Percentiles rank a stretch among this genome's conserved stretches.
phyloP scores from a whole-genome alignment of 768 basidiomycete genomes.

The Coprinopsis strossmayeri region DNA sequence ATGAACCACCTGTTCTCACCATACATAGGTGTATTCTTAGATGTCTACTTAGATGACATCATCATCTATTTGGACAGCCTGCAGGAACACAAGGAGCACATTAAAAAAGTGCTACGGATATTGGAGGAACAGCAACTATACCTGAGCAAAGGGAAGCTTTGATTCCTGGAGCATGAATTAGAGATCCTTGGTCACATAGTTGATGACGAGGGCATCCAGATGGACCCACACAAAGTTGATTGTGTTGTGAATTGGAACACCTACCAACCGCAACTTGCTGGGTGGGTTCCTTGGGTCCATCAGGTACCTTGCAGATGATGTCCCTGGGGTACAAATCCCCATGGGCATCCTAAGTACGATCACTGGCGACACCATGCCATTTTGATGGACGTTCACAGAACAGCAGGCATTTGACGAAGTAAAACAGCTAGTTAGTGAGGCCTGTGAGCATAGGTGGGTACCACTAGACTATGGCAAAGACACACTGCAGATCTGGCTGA shows the following conservation, averaged over 20 bases:
- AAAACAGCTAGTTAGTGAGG: conserved; percentile 17
- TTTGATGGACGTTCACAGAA: conserved; percentile 22
- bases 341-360: conserved; percentile 26
- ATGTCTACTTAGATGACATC: conserved; percentile 20
- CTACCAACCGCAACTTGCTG: conserved; percentile 25
- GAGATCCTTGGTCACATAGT: conserved; percentile 21
- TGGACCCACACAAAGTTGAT: conserved; percentile 41
- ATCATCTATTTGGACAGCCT: conserved; percentile 26
- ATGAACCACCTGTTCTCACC: conserved; percentile 28
- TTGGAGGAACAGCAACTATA: conserved; percentile 22
- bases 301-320: conserved; percentile 27
- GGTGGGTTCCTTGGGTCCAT: conserved; percentile 24
- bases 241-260: conserved; percentile 25
- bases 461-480: conserved; percentile 15
- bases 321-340: conserved; percentile 25
- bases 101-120: no score
- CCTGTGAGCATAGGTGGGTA: conserved; percentile 17
- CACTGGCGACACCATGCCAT: conserved; percentile 19
- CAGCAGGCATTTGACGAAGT: conserved; percentile 29
- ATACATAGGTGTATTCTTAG: conserved; percentile 25
- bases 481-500: conserved; percentile 19
- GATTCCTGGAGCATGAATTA: conserved; percentile 12
- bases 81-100: conserved; percentile 25
- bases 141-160: conserved; percentile 21
- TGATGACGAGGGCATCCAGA: conserved; percentile 29